phyloP scores from a whole-genome alignment of 2,329 filamentous ascomycete genomes.

The Aspergillus chevalieri region DNA sequence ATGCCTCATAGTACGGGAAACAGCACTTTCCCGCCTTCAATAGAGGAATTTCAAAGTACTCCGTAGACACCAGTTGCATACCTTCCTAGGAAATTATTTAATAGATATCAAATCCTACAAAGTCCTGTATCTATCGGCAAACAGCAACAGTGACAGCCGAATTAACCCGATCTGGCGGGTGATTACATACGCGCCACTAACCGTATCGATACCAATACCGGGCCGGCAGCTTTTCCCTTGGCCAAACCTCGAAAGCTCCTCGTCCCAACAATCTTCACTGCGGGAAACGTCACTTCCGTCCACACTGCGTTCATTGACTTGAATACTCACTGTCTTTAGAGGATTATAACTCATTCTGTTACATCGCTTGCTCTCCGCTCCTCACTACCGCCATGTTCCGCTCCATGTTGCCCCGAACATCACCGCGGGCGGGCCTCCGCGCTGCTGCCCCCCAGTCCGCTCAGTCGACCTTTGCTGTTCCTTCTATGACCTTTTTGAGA shows the following conservation, averaged over 20 bases:
- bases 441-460: slow-evolving; percentile 29
- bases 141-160: slow-evolving; percentile 5
- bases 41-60: too few species aligned
- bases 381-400: slow-evolving; percentile 45
- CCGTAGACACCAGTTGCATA: too few species aligned
- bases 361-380: slow-evolving; percentile 16
- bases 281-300: slow-evolving; percentile 2
- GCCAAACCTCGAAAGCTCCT: slow-evolving; percentile 17
- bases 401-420: slow-evolving; percentile 45
- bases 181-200: slow-evolving; percentile 15
- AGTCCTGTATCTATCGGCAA: too few species aligned
- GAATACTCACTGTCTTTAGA: background rate
- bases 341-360: background rate
- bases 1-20: too few species aligned
- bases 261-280: slow-evolving; percentile 20
- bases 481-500: slow-evolving; percentile 43
- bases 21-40: too few species aligned
- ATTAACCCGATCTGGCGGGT: slow-evolving; percentile 7
- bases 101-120: too few species aligned
- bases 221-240: slow-evolving; percentile 17
- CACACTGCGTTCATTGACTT: background rate
- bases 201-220: slow-evolving; percentile 14
- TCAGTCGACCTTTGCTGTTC: slow-evolving; percentile 31
- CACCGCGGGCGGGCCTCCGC: slow-evolving; percentile 40
- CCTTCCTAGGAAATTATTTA: too few species aligned